phyloP scores from a whole-genome alignment of 345 rosid species.

The Citrus sp. region DNA sequence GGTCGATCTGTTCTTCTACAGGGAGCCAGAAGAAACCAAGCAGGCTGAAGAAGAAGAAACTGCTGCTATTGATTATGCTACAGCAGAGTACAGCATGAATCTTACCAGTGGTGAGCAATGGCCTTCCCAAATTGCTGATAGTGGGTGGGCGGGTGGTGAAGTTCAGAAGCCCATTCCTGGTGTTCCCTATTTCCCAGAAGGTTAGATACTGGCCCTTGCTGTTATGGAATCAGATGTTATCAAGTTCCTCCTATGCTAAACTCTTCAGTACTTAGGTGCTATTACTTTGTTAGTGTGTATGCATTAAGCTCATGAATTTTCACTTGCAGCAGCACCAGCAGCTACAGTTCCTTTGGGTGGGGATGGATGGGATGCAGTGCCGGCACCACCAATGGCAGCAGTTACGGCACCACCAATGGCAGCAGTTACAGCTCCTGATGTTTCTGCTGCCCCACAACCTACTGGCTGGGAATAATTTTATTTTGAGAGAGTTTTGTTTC shows the following conservation, averaged over 20 bases:
- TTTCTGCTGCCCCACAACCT: constrained; percentile 8
- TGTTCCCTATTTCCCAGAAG: constrained; percentile 48
- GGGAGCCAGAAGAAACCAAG: constrained; percentile 74
- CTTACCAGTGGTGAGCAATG: constrained; percentile 53
- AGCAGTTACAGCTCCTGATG: not conserved
- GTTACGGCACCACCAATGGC: constrained; percentile 17
- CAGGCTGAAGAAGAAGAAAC: constrained; percentile 59
- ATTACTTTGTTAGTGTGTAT: no score
- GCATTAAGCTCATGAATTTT: not conserved
- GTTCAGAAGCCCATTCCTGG: constrained; percentile 48
- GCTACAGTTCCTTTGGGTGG: constrained; percentile 9
- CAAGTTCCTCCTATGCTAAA: not conserved
- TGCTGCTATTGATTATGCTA: constrained; percentile 44
- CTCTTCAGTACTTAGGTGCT: not conserved
- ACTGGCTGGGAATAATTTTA: constrained; percentile 42
- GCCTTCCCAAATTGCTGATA: constrained; percentile 46
- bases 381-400: constrained; percentile 18
- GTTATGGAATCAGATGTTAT: not conserved
- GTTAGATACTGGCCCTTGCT: not conserved
- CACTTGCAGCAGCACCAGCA: not conserved
- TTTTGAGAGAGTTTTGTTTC: constrained; percentile 12
- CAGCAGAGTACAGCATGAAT: constrained; percentile 30
- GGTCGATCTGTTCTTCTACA: constrained; percentile 81
- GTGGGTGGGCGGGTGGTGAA: constrained; percentile 44
- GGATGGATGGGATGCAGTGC: constrained; percentile 51